Conservation (phyloP, 805 yeast genomes). For the Myxozyma melibiosi region DNA sequence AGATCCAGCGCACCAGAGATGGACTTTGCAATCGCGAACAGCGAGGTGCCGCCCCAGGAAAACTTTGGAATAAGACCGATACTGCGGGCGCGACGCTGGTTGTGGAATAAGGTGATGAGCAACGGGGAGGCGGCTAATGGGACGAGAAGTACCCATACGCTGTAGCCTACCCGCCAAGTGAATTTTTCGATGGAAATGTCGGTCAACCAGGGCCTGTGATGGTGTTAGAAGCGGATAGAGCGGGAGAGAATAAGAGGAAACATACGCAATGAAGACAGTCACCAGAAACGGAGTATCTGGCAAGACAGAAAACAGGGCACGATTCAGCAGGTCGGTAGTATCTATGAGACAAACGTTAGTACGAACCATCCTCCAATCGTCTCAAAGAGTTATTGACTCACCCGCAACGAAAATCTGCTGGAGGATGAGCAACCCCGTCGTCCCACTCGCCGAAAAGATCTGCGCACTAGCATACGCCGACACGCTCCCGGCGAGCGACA, state of each 20-base stretch:
- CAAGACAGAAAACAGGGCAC: constrained; percentile 45
- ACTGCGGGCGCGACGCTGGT: constrained; percentile 30
- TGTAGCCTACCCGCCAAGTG: constrained; percentile 59
- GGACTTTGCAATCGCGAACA: background rate
- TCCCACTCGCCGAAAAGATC: constrained; percentile 46
- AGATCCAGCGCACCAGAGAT: constrained; percentile 55
- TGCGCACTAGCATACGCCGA: constrained; percentile 45
- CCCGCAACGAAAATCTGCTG: constrained; percentile 42
- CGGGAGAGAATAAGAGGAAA: constrained; percentile 37
- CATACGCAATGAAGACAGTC: constrained; percentile 50
- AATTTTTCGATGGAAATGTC: constrained; percentile 38
- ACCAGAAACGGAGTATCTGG: constrained; percentile 48
- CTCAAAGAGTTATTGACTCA: background rate
- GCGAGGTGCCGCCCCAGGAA: constrained; percentile 17
- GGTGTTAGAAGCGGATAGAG: background rate
- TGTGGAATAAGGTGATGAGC: constrained; percentile 27
- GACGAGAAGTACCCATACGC: constrained; percentile 52
- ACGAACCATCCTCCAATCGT: background rate
- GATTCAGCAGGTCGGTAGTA: constrained; percentile 46
- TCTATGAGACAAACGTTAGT: constrained; percentile 44
- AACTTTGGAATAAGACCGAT: constrained; percentile 25
- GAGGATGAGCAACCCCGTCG: constrained; percentile 45
- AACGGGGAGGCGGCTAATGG: constrained; percentile 44
- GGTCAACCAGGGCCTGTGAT: constrained; percentile 34
- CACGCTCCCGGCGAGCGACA: constrained; percentile 45